phyloP scores from a whole-genome alignment of 2,329 filamentous ascomycete genomes.

The Lasiodiplodia sp. region DNA sequence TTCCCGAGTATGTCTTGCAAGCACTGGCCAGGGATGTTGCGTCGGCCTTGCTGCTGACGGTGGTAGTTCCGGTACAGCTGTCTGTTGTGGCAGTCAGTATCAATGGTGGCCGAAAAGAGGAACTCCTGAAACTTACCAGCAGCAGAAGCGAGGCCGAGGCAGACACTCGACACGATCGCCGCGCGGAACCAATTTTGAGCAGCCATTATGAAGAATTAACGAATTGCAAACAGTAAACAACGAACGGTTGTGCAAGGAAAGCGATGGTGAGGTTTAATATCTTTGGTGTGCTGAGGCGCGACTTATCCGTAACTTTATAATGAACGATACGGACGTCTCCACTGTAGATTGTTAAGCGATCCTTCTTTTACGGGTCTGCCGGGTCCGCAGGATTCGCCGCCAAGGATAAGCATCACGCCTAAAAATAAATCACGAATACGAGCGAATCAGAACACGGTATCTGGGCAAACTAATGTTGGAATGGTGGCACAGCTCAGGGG shows the following conservation, averaged over 20 bases:
- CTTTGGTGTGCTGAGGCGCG: not conserved
- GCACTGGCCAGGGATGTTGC: slow-evolving; percentile 16
- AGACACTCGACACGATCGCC: slow-evolving; percentile 7
- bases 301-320: slow-evolving; percentile 14
- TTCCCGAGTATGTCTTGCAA: slow-evolving; percentile 18
- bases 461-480: slow-evolving; percentile 3
- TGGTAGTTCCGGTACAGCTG: slow-evolving; percentile 18
- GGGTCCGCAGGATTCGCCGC: slow-evolving; percentile 5
- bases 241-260: slow-evolving; percentile 3
- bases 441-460: not conserved
- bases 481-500: slow-evolving; percentile 3
- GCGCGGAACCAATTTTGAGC: slow-evolving; percentile 1
- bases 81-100: slow-evolving; percentile 12
- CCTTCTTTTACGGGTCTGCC: slow-evolving; percentile 5
- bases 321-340: slow-evolving; percentile 15
- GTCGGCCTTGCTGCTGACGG: not conserved
- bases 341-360: slow-evolving; percentile 10
- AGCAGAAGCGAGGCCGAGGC: slow-evolving; percentile 11
- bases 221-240: not conserved
- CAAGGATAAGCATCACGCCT: not conserved
- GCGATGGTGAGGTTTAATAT: slow-evolving; percentile 6
- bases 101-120: not conserved
- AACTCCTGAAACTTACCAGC: not conserved
- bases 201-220: not conserved
- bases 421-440: slow-evolving; percentile 15